Evolutionary conservation across 2,329 filamentous ascomycete genomes (phyloP).

Genomic region (Diaporthe citri): DNA sequence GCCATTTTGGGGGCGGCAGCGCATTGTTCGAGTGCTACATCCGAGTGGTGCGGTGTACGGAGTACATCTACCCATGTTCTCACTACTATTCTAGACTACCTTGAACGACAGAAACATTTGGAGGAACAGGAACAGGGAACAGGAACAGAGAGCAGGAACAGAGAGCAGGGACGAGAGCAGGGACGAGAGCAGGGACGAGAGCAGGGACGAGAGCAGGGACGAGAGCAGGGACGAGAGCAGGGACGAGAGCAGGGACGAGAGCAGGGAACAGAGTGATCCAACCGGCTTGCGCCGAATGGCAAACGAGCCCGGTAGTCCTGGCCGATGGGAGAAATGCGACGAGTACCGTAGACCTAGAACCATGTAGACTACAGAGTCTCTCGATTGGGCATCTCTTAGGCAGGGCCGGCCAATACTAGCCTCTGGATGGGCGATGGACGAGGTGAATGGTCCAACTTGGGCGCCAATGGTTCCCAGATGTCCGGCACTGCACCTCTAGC

Average conservation of each 20-base stretch:
- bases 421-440: neutral
- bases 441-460: constrained; percentile 14
- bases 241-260: neutral
- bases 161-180: neutral
- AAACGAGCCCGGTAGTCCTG: neutral
- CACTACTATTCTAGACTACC: neutral
- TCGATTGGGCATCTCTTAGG: constrained; percentile 19
- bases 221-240: neutral
- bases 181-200: neutral
- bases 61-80: neutral
- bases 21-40: neutral
- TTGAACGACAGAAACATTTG: neutral
- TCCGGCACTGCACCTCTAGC: constrained; percentile 21
- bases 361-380: neutral
- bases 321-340: neutral
- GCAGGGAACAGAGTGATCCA: neutral
- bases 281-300: neutral
- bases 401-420: constrained; percentile 6
- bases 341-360: constrained; percentile 5
- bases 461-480: neutral
- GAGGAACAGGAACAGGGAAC: neutral
- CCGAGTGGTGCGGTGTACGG: neutral
- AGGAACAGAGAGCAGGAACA: neutral
- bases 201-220: neutral
- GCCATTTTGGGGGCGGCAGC: neutral